Conservation (phyloP, 768 basidiomycete genomes). For the Ramaria sp. region DNA sequence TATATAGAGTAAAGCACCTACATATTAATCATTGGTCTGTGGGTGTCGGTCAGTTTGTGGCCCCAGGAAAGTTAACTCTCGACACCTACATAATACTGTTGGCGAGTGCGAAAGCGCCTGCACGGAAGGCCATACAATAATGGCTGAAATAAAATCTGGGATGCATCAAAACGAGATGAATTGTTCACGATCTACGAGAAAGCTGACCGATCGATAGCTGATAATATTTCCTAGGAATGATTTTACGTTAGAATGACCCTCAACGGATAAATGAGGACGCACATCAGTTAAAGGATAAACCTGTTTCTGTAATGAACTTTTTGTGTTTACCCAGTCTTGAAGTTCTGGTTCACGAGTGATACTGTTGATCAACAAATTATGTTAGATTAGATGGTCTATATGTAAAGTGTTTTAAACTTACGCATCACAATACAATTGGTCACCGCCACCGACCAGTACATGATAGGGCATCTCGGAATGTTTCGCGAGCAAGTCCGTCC, state of each 20-base stretch:
- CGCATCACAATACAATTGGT: conserved; percentile 85
- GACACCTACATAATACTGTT: conserved; percentile 77
- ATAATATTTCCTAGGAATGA: conserved; percentile 40
- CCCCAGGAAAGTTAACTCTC: neutral
- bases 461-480: conserved; percentile 80
- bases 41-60: neutral
- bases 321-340: conserved; percentile 68
- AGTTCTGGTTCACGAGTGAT: conserved; percentile 81
- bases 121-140: conserved; percentile 78
- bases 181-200: neutral
- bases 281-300: conserved; percentile 42
- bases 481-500: conserved; percentile 82
- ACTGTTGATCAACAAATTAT: conserved; percentile 22
- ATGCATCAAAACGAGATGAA: neutral
- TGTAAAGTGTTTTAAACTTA: conserved; percentile 22
- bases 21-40: conserved; percentile 82
- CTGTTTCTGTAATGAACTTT: conserved; percentile 50
- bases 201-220: conserved; percentile 60
- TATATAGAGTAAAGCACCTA: conserved; percentile 18
- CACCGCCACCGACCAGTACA: conserved; percentile 86
- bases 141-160: conserved; percentile 70
- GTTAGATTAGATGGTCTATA: conserved; percentile 2
- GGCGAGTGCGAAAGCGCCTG: conserved; percentile 82
- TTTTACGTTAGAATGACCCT: neutral
- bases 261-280: neutral